Evolutionary conservation across 768 basidiomycete species (phyloP), one percentile per base, ranked within the genome.

Genomic region (Suillus luteus): DNA sequence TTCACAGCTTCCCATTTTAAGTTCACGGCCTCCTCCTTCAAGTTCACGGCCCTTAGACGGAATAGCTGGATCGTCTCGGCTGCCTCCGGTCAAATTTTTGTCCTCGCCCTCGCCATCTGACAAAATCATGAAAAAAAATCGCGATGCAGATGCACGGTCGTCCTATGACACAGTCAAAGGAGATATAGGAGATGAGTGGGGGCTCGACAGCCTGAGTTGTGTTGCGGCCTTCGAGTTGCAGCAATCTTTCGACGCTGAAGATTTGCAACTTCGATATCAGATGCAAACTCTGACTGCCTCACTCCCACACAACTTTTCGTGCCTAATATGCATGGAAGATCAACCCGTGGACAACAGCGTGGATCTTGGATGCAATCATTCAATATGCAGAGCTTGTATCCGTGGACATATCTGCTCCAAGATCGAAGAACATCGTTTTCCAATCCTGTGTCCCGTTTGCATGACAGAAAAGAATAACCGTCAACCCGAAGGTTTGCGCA

Each of bases 381-480:
- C 64, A 17, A 83, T 84, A 69, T 90, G 89, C 71, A 76, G 84
- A 58, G 69, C 74, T 2, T 90, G 89, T 68, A 65, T 88, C 57
- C 75, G 70, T 61, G 65, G 64, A 5, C 81, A 83, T 59, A 73
- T 83, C 14, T 67, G 67, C 37, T 75, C 80, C 6, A 83, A 82
- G 71, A 76, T 90, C 22, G 75, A 77, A 17, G 84, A 86, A 43
- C 80, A 79, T 60, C 80, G 79, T 11, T 89, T 82, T 55, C 89
- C 89, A 5, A 83, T 90, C 37, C 69, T 82, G 14, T 90, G 89
- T 71, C 89, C 89, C 1, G 67, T 81, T 38, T 91, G 89, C 64
- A 72, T 76, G 15, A 71, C 76, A 17, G 69, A 73, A 37, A 68
- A 65, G 11, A 63, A 70, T 15, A 62, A 65, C 9, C 14, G 40